Evolutionary conservation across 805 yeast species (phyloP).

Genomic region (Candida xiaguanensis): DNA sequence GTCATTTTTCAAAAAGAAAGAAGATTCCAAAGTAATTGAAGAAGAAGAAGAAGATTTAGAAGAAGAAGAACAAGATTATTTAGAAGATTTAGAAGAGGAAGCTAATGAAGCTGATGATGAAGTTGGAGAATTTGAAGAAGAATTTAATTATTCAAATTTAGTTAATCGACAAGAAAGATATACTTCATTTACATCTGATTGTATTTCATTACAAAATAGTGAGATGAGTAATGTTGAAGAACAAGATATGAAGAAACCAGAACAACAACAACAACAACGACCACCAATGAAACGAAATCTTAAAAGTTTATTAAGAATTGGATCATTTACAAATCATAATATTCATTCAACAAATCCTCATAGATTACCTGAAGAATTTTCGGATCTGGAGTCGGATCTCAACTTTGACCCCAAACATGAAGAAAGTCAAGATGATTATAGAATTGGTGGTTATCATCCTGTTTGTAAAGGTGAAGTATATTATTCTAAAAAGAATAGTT

Average conservation of each 20-base stretch:
- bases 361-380: conserved; percentile 9
- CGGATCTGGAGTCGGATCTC: conserved; percentile 24
- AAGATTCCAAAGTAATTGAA: background rate
- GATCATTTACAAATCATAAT: conserved; percentile 9
- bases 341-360: conserved; percentile 5
- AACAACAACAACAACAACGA: conserved; percentile 1
- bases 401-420: conserved; percentile 34
- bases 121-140: background rate
- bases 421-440: conserved; percentile 51
- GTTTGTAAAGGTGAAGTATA: conserved; percentile 53
- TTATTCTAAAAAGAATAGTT: conserved; percentile 38
- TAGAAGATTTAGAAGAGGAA: background rate
- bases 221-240: conserved; percentile 28
- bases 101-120: background rate
- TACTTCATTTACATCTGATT: conserved; percentile 32
- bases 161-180: conserved; percentile 17
- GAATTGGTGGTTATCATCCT: conserved; percentile 64
- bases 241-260: background rate
- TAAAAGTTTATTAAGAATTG: conserved; percentile 9
- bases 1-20: conserved; percentile 8
- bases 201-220: conserved; percentile 34
- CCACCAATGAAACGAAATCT: conserved; percentile 7
- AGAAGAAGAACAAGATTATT: background rate
- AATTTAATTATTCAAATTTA: conserved; percentile 3
- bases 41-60: background rate